A percentile compares a stretch with the other conserved stretches of the same genome.
phyloP scores from a whole-genome alignment of 768 basidiomycete genomes.

The Collybiopsis confluens region DNA sequence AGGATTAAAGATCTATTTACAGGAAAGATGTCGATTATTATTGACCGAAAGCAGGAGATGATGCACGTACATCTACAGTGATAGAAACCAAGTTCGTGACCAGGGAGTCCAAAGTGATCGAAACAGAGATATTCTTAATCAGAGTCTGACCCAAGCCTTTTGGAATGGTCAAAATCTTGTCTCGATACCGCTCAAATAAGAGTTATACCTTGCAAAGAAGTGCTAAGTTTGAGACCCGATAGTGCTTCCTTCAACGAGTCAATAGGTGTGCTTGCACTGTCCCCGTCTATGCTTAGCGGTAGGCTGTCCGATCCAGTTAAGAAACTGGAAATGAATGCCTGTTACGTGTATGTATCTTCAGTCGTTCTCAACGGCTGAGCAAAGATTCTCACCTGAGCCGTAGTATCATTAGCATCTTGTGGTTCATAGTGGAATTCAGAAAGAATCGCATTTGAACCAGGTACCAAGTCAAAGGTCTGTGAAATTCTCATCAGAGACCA shows the following conservation, averaged over 20 bases:
- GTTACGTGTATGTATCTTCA: conserved; percentile 1
- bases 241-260: conserved; percentile 53
- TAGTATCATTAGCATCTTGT: conserved; percentile 59
- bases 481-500: too few species aligned
- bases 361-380: not conserved
- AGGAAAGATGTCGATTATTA: not conserved
- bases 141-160: conserved; percentile 48
- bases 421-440: conserved; percentile 71
- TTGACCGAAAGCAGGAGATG: not conserved
- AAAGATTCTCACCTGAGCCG: conserved; percentile 40
- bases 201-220: conserved; percentile 51
- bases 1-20: conserved; percentile 51
- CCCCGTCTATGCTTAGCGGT: conserved; percentile 55
- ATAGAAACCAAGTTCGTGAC: conserved; percentile 45
- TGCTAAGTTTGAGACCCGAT: conserved; percentile 44
- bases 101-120: conserved; percentile 47
- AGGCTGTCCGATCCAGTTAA: conserved; percentile 47
- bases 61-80: conserved; percentile 50
- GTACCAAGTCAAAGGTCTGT: conserved; percentile 54
- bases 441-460: conserved; percentile 48
- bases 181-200: too few species aligned
- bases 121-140: conserved; percentile 52
- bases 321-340: conserved; percentile 58
- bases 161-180: conserved; percentile 1
- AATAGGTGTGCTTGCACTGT: conserved; percentile 57